Percentiles rank a stretch among this genome's conserved stretches.
Conservation (phyloP, 2,329 filamentous ascomycete genomes). For the Aspergillus terreus region DNA sequence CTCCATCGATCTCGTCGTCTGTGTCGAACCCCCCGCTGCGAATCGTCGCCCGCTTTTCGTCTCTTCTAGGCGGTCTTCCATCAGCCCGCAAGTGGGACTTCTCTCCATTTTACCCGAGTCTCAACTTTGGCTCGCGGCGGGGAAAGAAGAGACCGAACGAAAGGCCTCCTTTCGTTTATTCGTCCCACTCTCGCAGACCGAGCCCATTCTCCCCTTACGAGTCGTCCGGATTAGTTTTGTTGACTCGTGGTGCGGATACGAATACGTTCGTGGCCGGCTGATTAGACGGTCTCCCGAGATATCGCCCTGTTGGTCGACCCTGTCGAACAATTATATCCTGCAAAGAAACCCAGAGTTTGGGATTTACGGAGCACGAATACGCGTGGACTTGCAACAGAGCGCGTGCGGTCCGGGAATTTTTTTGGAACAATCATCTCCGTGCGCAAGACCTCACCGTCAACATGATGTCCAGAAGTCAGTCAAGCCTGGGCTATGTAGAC, state of each 20-base stretch:
- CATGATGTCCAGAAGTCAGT: slow-evolving; percentile 39
- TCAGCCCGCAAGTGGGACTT: neutral
- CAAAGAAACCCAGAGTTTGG: too few species aligned
- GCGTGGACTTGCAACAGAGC: too few species aligned
- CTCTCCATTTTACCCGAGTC: neutral
- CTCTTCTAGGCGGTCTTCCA: neutral
- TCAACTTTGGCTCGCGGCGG: slow-evolving; percentile 8
- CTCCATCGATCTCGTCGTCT: neutral
- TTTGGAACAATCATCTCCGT: too few species aligned
- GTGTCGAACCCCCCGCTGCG: neutral
- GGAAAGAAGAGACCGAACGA: slow-evolving; percentile 7
- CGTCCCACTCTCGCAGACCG: neutral
- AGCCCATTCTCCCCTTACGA: neutral
- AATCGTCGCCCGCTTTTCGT: neutral
- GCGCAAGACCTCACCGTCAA: slow-evolving; percentile 9
- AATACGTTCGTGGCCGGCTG: neutral
- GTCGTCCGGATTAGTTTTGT: neutral
- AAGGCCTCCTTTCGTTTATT: neutral
- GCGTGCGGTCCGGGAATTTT: too few species aligned
- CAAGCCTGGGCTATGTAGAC: slow-evolving; percentile 35
- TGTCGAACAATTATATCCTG: neutral
- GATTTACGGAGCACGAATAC: too few species aligned
- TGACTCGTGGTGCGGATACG: neutral
- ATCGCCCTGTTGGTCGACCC: neutral
- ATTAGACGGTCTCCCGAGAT: neutral